Percentiles rank a stretch among this genome's conserved stretches.
phyloP scores from a whole-genome alignment of 495 filamentous ascomycete species.

The Neurospora pannonica region DNA sequence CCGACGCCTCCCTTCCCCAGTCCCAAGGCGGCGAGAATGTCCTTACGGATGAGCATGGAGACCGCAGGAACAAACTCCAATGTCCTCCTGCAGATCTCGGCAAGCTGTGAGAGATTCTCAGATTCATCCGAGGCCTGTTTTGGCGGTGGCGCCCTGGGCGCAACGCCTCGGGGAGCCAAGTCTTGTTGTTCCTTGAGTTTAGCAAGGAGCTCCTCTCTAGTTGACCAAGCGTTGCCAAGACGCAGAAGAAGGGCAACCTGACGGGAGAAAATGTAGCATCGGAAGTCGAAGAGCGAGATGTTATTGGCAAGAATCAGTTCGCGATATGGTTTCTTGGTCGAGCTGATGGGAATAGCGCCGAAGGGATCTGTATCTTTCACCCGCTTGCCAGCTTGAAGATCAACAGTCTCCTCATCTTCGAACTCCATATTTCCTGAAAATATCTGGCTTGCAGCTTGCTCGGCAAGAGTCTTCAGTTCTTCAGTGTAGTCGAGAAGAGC shows the following conservation, averaged over 20 bases:
- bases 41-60: slow-evolving; percentile 66
- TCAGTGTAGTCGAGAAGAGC: slow-evolving; percentile 60
- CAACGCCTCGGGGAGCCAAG: slow-evolving; percentile 40
- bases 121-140: slow-evolving; percentile 43
- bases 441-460: slow-evolving; percentile 34
- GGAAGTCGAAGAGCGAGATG: slow-evolving; percentile 95
- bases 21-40: slow-evolving; percentile 46
- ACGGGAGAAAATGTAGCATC: slow-evolving; percentile 85
- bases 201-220: slow-evolving; percentile 45
- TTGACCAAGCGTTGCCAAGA: slow-evolving; percentile 59
- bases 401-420: slow-evolving; percentile 36
- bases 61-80: slow-evolving; percentile 72
- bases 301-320: slow-evolving; percentile 91
- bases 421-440: slow-evolving; percentile 24
- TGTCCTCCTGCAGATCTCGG: slow-evolving; percentile 70
- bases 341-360: slow-evolving; percentile 56
- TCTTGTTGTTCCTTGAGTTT: slow-evolving; percentile 50
- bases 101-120: slow-evolving; percentile 66
- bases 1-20: slow-evolving; percentile 17
- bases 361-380: slow-evolving; percentile 18
- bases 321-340: slow-evolving; percentile 72
- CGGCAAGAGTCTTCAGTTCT: slow-evolving; percentile 52
- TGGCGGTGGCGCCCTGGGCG: slow-evolving; percentile 33
- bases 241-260: slow-evolving; percentile 78
- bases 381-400: slow-evolving; percentile 33